Percentiles rank a stretch among this genome's conserved stretches.
These are phyloP conservation scores for Penicillium sclerotigenum DNA, from an alignment of 2,329 filamentous ascomycete genomes.

Conservation along the genomic window DNA sequence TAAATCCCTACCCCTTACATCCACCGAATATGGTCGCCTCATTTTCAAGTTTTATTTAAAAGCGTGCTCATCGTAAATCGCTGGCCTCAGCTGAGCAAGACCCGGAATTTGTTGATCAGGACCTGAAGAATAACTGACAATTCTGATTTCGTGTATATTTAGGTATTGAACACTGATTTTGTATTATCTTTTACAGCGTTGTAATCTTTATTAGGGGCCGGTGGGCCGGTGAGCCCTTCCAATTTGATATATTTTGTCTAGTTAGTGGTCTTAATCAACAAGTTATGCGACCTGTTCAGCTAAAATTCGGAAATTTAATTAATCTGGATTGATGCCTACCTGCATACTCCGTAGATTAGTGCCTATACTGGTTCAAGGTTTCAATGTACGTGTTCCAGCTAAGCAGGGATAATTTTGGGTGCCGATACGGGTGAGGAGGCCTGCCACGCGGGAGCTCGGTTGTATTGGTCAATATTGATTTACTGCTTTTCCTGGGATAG, in stretches of 20 bases:
- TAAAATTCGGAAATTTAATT: background rate
- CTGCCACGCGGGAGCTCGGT: too few species aligned
- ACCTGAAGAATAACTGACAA: background rate
- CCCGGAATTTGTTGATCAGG: too few species aligned
- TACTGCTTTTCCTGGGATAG: background rate
- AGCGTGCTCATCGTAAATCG: background rate
- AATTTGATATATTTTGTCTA: background rate
- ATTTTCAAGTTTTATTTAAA: background rate
- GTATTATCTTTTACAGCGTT: background rate
- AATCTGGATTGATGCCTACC: background rate
- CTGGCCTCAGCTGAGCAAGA: background rate
- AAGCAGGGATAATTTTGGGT: background rate
- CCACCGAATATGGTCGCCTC: background rate
- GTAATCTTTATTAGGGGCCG: background rate
- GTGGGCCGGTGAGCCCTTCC: background rate
- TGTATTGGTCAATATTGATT: background rate
- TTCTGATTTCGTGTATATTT: background rate
- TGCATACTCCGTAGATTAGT: background rate
- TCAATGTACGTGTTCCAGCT: background rate
- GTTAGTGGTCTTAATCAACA: background rate
- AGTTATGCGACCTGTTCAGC: background rate
- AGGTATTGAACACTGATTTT: background rate
- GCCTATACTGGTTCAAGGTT: background rate
- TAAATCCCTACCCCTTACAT: background rate
- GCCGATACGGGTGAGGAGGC: too few species aligned